These are phyloP conservation scores for Colletotrichum cereale DNA, from an alignment of 2,329 filamentous ascomycete genomes.

Conservation along the genomic window DNA sequence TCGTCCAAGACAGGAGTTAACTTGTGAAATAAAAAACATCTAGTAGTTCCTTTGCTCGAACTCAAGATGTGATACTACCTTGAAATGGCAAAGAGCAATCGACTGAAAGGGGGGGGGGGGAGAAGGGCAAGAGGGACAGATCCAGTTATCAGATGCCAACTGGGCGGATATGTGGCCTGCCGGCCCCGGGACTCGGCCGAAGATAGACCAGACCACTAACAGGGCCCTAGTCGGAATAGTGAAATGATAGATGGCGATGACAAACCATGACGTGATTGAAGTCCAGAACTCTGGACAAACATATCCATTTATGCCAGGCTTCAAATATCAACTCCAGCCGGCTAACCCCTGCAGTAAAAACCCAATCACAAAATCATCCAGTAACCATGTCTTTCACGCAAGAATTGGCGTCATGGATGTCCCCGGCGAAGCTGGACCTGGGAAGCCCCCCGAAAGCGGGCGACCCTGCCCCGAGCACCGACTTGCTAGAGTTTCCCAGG, in stretches of 20 bases:
- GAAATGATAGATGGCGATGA: background rate
- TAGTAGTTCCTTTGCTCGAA: background rate
- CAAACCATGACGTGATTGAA: constrained; percentile 16
- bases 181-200: constrained; percentile 6
- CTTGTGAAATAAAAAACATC: background rate
- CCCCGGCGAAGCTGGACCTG: constrained; percentile 9
- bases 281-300: background rate
- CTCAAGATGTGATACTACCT: background rate
- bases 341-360: background rate
- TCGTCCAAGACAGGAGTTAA: background rate
- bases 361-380: too few relatives aligned
- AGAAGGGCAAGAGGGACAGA: background rate
- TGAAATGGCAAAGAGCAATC: too few relatives aligned
- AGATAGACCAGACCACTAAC: background rate
- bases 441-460: background rate
- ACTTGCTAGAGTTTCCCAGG: constrained; percentile 59
- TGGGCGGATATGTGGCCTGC: background rate
- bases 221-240: background rate
- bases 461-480: constrained; percentile 4
- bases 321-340: too few relatives aligned
- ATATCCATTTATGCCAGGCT: too few relatives aligned
- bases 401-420: constrained; percentile 25
- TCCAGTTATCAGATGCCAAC: background rate
- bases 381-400: constrained; percentile 24
- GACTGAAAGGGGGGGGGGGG: too few relatives aligned